Base-by-base conservation (phyloP, 768 basidiomycete species). In the Mycena haematopus region DNA sequence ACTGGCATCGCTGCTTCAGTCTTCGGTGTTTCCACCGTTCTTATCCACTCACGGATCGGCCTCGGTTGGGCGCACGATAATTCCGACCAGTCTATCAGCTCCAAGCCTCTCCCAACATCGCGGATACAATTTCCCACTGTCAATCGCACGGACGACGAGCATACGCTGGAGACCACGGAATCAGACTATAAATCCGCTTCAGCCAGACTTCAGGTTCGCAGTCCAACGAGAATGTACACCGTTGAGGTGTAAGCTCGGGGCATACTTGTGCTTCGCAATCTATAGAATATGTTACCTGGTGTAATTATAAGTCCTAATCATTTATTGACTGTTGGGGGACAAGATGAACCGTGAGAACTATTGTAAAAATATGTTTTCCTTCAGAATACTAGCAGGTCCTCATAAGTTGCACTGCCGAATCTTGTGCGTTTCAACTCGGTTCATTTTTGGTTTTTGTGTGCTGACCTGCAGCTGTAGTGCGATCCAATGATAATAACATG, bases 11-110 rank as follows among this genome's bases (percentile, higher is more conserved):
- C 55, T 33, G 46, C 51, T 13, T 50, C 62, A 13, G 15, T 45
- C 38, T 63, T 63, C 36, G 62, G 55, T 24, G 33, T 63, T 38
- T 53, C 62, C 24, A 63, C 62, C 8, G 55, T 63, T n/a, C 56
- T 63, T 35, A 63, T 63, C 44, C 62, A 63, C 36, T 56, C 62
- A 29, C 62, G 62, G 31, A 63, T 63, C 50, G 62, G 62, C 40
- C 56, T 63, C 19, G 62, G 62, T 19, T 63, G 62, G 62, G 47
- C 62, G 50, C 36, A 49, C 25, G 47, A 22, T 8, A 36, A 36
- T 36, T 47, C 56, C 19, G 56, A 57, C 10, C 29, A 45, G 13
- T 22, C 44, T 4, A 31, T 13, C 38, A 22, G 25, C 42, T 57
- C 17, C 45, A 57, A 38, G 27, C 46, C 45, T 25, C n/a, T n/a